Conservation (phyloP, 352 stramenopile species). For the Pythium vanterpoolii region DNA sequence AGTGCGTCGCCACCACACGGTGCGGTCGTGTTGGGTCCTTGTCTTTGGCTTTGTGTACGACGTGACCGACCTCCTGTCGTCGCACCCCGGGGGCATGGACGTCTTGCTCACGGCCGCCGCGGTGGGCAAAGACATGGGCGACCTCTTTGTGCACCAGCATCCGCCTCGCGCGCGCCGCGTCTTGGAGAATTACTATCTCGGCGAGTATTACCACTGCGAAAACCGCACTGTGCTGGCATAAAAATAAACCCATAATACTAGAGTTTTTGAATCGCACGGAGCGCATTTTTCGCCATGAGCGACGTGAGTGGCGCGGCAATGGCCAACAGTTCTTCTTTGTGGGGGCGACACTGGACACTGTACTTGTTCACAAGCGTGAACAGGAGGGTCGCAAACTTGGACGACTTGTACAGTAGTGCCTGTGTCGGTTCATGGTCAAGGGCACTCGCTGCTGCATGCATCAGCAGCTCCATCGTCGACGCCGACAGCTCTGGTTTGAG, state of each 20-base stretch:
- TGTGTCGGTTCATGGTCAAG: slow-evolving; percentile 3
- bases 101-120: slow-evolving; percentile 53
- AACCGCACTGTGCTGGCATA: slow-evolving; percentile 30
- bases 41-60: slow-evolving; percentile 89
- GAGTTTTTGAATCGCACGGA: slow-evolving; percentile 65
- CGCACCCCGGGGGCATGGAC: slow-evolving; percentile 84
- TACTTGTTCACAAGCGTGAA: slow-evolving; percentile 33
- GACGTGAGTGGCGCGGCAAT: slow-evolving; percentile 17
- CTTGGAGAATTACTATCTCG: slow-evolving; percentile 55
- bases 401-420: slow-evolving; percentile 13
- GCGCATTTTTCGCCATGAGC: slow-evolving; percentile 21
- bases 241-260: no score
- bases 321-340: slow-evolving; percentile 16
- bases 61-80: slow-evolving; percentile 84
- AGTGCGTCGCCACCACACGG: slow-evolving; percentile 73
- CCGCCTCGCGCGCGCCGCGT: slow-evolving; percentile 39
- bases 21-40: slow-evolving; percentile 89
- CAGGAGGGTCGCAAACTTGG: slow-evolving; percentile 28
- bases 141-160: slow-evolving; percentile 51
- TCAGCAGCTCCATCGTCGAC: slow-evolving; percentile 37
- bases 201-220: slow-evolving; percentile 61
- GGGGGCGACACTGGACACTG: slow-evolving; percentile 12
- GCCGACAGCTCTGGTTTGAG: slow-evolving; percentile 45
- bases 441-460: not conserved
- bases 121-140: slow-evolving; percentile 46